Evolutionary conservation across 495 filamentous ascomycete species (phyloP), one percentile per base, ranked within the genome.

Genomic region (Aspergillus saccharolyticus): DNA sequence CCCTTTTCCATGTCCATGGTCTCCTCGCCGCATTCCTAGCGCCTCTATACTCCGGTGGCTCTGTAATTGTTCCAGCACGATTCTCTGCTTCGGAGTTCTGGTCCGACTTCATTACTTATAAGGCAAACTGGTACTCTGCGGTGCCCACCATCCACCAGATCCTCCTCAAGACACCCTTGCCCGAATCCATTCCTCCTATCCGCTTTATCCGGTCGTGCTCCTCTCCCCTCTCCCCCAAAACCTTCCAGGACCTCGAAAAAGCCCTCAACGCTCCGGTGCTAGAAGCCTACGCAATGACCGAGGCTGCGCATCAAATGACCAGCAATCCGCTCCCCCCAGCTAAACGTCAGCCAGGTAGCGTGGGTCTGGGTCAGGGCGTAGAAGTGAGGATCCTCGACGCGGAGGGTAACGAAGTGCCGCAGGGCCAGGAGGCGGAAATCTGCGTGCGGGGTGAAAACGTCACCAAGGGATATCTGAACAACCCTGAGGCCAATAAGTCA

Each of bases 231-330:
- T 87, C 87, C 0, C 90, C 90, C 0, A 87, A 86, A 50, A 83
- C 80, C 49, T 91, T 92, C 73, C 76, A 90, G 58, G 81, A 85
- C 45, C 80, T 93, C 3, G 89, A 93, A 61, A 71, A 80, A 52
- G 74, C 83, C 6, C 87, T 89, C 72, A 75, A 82, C 28, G 87
- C 90, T 1, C 90, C 90, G 3, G 90, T 95, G 3, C 78, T 95
- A 10, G 90, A 95, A 69, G 89, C 89, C 14, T 95, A 95, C 69
- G 90, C 90, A 56, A 95, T 95, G 90, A 95, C 90, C 24, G 90
- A 95, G 72, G 90, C 87, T 20, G 86, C 90, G 10, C 90, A 93
- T 70, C 90, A 93, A 66, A 92, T 95, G 86, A 90, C 89, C 12
- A 89, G 85, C 52, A 94, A 93, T 75, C 89, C 89, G 19, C 80